These are phyloP conservation scores for Ilyonectria sp. DNA, from an alignment of 2,329 filamentous ascomycete genomes.

Conservation along the genomic window DNA sequence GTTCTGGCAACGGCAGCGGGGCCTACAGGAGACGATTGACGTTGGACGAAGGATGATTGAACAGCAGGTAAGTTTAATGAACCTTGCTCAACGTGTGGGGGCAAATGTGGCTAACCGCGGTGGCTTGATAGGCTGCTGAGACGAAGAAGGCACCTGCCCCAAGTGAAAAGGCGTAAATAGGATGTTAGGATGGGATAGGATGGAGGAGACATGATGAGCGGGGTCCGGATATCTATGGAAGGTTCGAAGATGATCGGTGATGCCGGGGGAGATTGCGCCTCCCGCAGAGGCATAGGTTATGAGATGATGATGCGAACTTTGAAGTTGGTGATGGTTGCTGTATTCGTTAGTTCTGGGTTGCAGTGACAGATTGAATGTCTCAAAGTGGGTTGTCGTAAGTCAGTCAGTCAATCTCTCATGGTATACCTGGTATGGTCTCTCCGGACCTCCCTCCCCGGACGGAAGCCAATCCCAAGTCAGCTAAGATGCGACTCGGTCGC, in stretches of 20 bases:
- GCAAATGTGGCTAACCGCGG: slow-evolving; percentile 24
- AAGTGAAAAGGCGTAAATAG: slow-evolving; percentile 41
- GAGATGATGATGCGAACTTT: background rate
- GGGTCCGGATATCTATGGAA: background rate
- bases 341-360: background rate
- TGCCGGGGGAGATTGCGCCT: background rate
- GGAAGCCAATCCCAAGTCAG: background rate
- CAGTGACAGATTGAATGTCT: background rate
- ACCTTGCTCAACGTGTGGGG: background rate
- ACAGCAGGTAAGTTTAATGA: slow-evolving; percentile 53
- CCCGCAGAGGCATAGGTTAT: background rate
- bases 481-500: background rate
- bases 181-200: background rate
- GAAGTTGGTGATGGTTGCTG: background rate
- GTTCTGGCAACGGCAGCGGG: slow-evolving; percentile 75
- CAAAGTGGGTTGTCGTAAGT: background rate
- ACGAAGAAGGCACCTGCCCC: slow-evolving; percentile 37
- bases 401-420: background rate
- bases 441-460: background rate
- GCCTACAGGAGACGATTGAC: slow-evolving; percentile 70
- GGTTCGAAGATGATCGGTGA: background rate
- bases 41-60: slow-evolving; percentile 70
- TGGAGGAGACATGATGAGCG: background rate
- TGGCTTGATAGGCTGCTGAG: slow-evolving; percentile 31
- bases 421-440: background rate